These are phyloP conservation scores for Bimuria novae-zelandiae DNA, from an alignment of 2,329 filamentous ascomycete species.

Conservation along the genomic window DNA sequence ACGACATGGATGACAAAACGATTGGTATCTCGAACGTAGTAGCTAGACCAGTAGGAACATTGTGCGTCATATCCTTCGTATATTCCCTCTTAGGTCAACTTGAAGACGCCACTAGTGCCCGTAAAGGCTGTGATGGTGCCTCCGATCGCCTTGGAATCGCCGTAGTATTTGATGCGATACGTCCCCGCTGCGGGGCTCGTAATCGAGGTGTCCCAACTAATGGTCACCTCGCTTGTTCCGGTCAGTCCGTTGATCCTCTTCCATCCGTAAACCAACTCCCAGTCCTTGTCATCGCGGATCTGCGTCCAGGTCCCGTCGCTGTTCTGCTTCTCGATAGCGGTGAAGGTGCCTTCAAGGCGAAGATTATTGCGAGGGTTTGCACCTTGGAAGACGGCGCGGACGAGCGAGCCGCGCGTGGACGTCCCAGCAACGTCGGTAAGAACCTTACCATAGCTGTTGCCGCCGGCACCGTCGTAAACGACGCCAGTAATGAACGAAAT, in stretches of 20 bases:
- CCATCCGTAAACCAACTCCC: slow-evolving; percentile 84
- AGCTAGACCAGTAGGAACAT: background rate
- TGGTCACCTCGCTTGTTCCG: slow-evolving; percentile 76
- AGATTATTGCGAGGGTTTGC: slow-evolving; percentile 92
- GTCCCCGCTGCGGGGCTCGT: slow-evolving; percentile 58
- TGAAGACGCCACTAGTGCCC: slow-evolving; percentile 34
- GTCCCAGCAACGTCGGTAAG: slow-evolving; percentile 57
- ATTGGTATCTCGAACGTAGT: background rate
- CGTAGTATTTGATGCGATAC: slow-evolving; percentile 83
- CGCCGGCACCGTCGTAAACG: slow-evolving; percentile 71
- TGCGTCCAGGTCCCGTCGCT: slow-evolving; percentile 62
- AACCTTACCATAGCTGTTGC: slow-evolving; percentile 73
- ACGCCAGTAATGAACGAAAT: slow-evolving; percentile 82
- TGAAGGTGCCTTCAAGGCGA: slow-evolving; percentile 75
- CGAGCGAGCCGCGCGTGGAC: slow-evolving; percentile 65
- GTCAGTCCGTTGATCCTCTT: slow-evolving; percentile 69
- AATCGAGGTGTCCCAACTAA: slow-evolving; percentile 75
- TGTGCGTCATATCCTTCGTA: slow-evolving; percentile 5
- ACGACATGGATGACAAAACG: background rate
- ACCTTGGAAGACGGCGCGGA: slow-evolving; percentile 75
- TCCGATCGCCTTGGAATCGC: slow-evolving; percentile 71
- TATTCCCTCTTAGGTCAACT: slow-evolving; percentile 4
- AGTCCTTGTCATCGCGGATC: slow-evolving; percentile 77
- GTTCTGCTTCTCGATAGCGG: slow-evolving; percentile 70
- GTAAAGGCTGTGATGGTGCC: slow-evolving; percentile 44